Percentiles rank a stretch among this genome's conserved stretches.
These are phyloP conservation scores for Catunica adiposa DNA, from an alignment of 2,329 filamentous ascomycete species.

Conservation along the genomic window DNA sequence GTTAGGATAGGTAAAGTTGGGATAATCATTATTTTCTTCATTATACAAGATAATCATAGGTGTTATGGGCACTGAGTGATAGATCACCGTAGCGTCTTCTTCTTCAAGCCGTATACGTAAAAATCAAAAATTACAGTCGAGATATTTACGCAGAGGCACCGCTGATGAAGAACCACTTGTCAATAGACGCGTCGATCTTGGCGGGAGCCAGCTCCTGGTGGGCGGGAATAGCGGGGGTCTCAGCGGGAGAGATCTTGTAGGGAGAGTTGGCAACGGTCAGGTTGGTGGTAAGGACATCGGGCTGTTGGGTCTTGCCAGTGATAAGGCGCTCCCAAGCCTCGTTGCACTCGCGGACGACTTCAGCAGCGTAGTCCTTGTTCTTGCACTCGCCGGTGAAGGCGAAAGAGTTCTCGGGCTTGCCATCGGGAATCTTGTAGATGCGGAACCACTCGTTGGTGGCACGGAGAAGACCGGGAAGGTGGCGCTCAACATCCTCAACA, in stretches of 20 bases:
- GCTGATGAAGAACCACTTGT: conserved; percentile 99
- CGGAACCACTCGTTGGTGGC: conserved; percentile 99
- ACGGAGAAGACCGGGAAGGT: conserved; percentile 87
- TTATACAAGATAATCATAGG: neutral
- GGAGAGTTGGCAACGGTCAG: conserved; percentile 55
- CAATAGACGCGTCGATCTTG: conserved; percentile 88
- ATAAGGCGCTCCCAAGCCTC: conserved; percentile 97
- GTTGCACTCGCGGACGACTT: conserved; percentile 86
- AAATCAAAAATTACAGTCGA: conserved; percentile 15
- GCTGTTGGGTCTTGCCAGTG: conserved; percentile 67
- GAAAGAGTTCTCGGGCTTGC: conserved; percentile 99
- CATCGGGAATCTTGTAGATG: conserved; percentile 99
- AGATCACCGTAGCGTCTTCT: neutral
- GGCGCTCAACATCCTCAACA: conserved; percentile 96
- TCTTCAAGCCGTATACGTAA: conserved; percentile 17
- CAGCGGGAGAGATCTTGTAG: conserved; percentile 49
- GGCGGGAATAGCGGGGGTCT: conserved; percentile 60
- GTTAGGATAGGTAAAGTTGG: neutral
- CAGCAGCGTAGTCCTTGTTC: conserved; percentile 96
- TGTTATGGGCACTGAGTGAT: conserved; percentile 17
- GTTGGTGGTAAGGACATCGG: conserved; percentile 71
- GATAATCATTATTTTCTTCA: neutral
- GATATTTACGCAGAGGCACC: conserved; percentile 62
- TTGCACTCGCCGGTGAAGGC: conserved; percentile 99
- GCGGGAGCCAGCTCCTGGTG: conserved; percentile 68